Conservation (phyloP, 2,329 filamentous ascomycete genomes). For the Laburnicola sp. region DNA sequence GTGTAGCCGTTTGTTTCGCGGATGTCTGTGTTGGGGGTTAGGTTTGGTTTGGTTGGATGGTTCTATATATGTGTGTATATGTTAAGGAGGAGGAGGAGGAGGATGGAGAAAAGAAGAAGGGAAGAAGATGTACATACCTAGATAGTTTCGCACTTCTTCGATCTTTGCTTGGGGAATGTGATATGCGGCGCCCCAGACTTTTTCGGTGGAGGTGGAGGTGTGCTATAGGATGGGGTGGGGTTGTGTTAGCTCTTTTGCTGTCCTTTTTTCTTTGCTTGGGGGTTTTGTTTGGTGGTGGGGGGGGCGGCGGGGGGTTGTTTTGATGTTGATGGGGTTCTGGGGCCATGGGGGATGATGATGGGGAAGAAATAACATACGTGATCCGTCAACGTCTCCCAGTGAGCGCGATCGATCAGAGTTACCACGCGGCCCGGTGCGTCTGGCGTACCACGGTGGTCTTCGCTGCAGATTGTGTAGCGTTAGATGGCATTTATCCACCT, state of each 20-base stretch:
- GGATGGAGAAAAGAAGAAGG: too few relatives aligned
- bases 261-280: neutral
- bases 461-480: conserved; percentile 54
- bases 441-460: conserved; percentile 93
- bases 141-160: conserved; percentile 80
- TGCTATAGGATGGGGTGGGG: neutral
- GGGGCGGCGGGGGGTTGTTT: conserved; percentile 15
- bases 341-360: neutral
- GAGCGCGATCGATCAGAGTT: conserved; percentile 81
- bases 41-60: too few relatives aligned
- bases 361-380: conserved; percentile 51
- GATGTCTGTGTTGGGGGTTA: conserved; percentile 61
- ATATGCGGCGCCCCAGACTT: conserved; percentile 91
- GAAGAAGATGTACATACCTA: conserved; percentile 43
- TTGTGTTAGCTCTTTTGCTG: too few relatives aligned
- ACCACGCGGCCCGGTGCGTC: conserved; percentile 86
- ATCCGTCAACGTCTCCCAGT: conserved; percentile 75
- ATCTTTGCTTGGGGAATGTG: conserved; percentile 75
- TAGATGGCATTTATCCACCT: neutral
- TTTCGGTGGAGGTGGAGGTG: conserved; percentile 52
- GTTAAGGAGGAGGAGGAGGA: neutral
- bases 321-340: neutral
- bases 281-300: conserved; percentile 54
- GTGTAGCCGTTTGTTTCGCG: conserved; percentile 97
- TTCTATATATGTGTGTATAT: too few relatives aligned